Evolutionary conservation across 192 early-diverging fungal genomes (phyloP).

Genomic region (Coemansia javaensis): DNA sequence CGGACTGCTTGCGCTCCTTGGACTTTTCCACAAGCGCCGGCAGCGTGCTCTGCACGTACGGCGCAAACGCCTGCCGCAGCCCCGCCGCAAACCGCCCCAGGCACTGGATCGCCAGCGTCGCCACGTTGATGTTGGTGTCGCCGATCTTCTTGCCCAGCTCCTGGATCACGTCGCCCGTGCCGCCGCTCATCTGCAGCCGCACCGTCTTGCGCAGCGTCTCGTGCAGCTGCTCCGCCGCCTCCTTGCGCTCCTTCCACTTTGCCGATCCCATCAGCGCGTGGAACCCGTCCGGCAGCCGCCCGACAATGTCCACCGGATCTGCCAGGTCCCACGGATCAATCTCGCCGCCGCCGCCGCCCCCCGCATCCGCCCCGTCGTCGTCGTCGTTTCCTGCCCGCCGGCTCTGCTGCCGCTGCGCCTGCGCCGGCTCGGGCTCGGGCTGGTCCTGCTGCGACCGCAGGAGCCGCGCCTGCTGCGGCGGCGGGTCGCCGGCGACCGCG

Average conservation of each 20-base stretch:
- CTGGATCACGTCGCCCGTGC: constrained; percentile 71
- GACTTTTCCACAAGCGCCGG: constrained; percentile 80
- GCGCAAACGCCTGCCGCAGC: constrained; percentile 72
- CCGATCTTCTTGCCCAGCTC: constrained; percentile 78
- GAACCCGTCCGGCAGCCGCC: constrained; percentile 80
- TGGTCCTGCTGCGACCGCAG: constrained; percentile 75
- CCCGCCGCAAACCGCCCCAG: constrained; percentile 77
- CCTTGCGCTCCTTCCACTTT: constrained; percentile 98
- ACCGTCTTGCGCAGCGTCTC: constrained; percentile 28
- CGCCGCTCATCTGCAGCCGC: constrained; percentile 43
- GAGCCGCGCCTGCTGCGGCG: constrained; percentile 61
- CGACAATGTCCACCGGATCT: constrained; percentile 87
- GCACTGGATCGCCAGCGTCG: constrained; percentile 72
- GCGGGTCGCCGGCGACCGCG: constrained; percentile 56
- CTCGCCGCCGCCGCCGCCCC: constrained; percentile 38
- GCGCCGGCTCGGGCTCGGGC: constrained; percentile 37
- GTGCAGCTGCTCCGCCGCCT: constrained; percentile 74
- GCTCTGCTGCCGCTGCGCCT: constrained; percentile 9
- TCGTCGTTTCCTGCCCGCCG: constrained; percentile 25
- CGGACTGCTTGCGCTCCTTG: constrained; percentile 91
- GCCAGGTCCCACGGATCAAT: constrained; percentile 77
- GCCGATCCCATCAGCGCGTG: constrained; percentile 59
- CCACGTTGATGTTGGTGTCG: constrained; percentile 87
- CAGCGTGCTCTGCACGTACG: constrained; percentile 66
- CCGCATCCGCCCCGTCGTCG: constrained; percentile 16